Evolutionary conservation across 371 early-diverging fungal species (phyloP), one percentile per base, ranked within the genome.

Genomic region (Lichtheimia corymbifera): DNA sequence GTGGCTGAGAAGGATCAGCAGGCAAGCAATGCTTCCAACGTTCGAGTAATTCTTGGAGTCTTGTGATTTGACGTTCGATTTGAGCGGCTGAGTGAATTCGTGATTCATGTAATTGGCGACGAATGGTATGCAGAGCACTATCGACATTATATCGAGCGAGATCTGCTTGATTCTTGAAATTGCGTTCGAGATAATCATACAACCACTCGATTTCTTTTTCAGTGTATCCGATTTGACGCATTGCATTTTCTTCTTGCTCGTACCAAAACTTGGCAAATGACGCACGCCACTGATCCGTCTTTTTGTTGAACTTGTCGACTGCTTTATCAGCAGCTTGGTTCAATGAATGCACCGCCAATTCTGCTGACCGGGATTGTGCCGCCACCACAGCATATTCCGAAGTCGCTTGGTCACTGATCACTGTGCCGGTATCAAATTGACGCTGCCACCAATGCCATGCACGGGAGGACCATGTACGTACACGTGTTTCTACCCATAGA

Each of bases 181-280:
- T 67, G 25, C 64, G 59, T 9, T 66, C 58, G 7, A 80, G 65
- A 43, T 74, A 70, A 35, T 73, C 67, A 30, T 74, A 64, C 12
- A 80, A 50, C 73, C 76, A 73, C 24, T 80, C 61, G 17, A 80
- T 63, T 18, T 80, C 77, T 7, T 74, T 69, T 56, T 80, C 73
- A 9, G 80, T 73, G 43, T 80, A 80, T 5, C 77, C 80, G 27
- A 79, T 54, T 50, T 70, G 71, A 11, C 64, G 58, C 18, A 68
- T 75, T 0, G 72, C 70, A 20, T 79, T 68, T 9, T 60, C 41
- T 49, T 79, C 67, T 53, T 73, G 69, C 42, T 73, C 64, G 44
- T 60, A 63, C 77, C 80, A 75, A 59, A 59, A 71, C 15, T 64
- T 41, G 15, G 68, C 80, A 67, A 77, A 73, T 11, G 61, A 66